Conservation (phyloP, 768 basidiomycete genomes). For the Suillus lakei region DNA sequence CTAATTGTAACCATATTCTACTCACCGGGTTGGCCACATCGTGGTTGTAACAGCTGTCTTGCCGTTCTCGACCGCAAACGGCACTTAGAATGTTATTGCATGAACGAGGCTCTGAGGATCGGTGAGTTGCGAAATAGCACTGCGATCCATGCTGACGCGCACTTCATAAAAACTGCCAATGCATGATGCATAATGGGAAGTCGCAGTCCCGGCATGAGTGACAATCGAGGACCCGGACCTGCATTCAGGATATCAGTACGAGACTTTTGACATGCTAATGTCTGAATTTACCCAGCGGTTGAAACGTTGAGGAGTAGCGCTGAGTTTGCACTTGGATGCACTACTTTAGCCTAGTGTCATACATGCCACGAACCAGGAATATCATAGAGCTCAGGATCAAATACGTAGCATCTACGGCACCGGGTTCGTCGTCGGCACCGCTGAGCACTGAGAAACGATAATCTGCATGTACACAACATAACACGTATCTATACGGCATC, state of each 20-base stretch:
- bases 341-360: slow-evolving; percentile 4
- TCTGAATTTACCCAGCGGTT: background rate
- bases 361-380: background rate
- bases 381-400: background rate
- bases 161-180: background rate
- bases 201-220: background rate
- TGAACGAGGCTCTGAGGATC: slow-evolving; percentile 67
- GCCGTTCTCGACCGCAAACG: slow-evolving; percentile 71
- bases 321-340: background rate
- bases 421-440: background rate
- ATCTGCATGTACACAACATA: slow-evolving; percentile 7
- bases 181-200: background rate
- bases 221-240: background rate
- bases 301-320: background rate
- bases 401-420: background rate
- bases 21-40: slow-evolving; percentile 90
- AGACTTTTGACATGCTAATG: background rate
- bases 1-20: slow-evolving; percentile 12
- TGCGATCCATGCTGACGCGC: background rate
- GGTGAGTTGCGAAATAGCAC: slow-evolving; percentile 7
- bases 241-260: background rate
- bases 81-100: slow-evolving; percentile 75
- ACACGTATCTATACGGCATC: slow-evolving; percentile 7
- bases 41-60: slow-evolving; percentile 94
- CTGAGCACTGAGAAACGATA: background rate